Evolutionary conservation across 345 rosid genomes (phyloP), one percentile per base, ranked within the genome.

Genomic region (Syzygium aqueum): DNA sequence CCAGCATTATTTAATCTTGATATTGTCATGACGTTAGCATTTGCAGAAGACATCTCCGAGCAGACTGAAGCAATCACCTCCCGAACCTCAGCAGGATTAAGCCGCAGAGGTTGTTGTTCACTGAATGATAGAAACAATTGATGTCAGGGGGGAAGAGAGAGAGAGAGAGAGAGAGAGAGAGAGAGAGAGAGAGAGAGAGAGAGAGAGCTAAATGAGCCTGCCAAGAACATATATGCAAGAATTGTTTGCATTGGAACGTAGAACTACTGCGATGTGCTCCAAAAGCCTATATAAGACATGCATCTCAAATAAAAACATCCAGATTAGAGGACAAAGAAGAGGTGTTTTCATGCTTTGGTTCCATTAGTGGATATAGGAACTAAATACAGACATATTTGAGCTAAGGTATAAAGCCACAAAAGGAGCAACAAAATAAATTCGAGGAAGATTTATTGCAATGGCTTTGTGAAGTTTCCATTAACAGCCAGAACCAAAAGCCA

Each of bases 21-120:
- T 83, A 94, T 88, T 22, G 96, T 95, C 95, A 91, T 90, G 87
- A 89, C 86, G 91, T 93, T 94, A 84, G 94, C 91, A 91, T 91
- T 94, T 80, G 92, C 87, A 65, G 92, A 91, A 90, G 93, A 91
- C 88, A 95, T 91, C 95, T 95, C 99, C 28, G 98, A 96, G 91
- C 96, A 92, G 91, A 97, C 99, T 89, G 98, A 98, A 86, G 98
- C 95, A 77, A 97, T 97, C 88, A 97, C 99, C 93, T 97, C 99
- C 80, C 94, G 93, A 85, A 97, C 98, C 91, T 96, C 99, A 30
- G 96, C 96, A 88, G 95, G 91, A 90, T 93, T 95, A 86, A 97
- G 89, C 77, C 95, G 94, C 92, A 97, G 88, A 83, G 99, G 99
- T 90, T 97, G 99, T 89, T 97, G 99, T 93, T 96, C 98, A 95